Base-by-base conservation (phyloP, 2,329 filamentous ascomycete species). In the Trichothecium roseum region DNA sequence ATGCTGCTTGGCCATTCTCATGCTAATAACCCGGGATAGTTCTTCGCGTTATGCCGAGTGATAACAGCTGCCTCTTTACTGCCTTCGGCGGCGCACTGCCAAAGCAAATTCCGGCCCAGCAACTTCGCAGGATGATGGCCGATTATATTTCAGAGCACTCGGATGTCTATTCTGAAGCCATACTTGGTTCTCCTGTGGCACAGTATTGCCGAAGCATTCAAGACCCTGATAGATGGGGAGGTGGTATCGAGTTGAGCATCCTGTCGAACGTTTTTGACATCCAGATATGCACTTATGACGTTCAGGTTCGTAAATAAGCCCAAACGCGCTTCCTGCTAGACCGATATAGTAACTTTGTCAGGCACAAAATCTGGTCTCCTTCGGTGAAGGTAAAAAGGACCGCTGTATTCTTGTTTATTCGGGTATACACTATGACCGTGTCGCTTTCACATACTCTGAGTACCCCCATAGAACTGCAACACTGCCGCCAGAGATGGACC, bases 61-160 rank as follows among this genome's bases (percentile, higher is more conserved):
- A 96, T 57, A 95, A 95, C 58, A 86, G 80, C 39, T 96, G 89
- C 60, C 78, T 96, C 50, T 96, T 95, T 59, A 83, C 87, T 18
- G 88, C 89, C 0, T 78, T 96, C 32, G 84, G 84, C 13, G 82
- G 80, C 36, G 83, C 83, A 3, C 69, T 94, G n/a, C 74, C 85
- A 33, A 72, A 63, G 18, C 56, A 62, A 14, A 57, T 66, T 33
- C 55, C 60, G n/a, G 60, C 61, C 6, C 51, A 57, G 8, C 49
- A 83, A 48, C 67, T 95, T 14, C 78, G 88, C 37, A 78, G 73
- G 12, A 69, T 94, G 42, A 79, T 94, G 15, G 86, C 84, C 2
- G 74, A 82, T 35, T 76, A 77, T 33, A 95, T 96, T 40, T 77
- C 84, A 45, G 64, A 69, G 14, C 73, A 93, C 35, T 77, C 79